These are phyloP conservation scores for Zea luxurians DNA, from an alignment of 176 grass and related monocot genomes.

Conservation along the genomic window DNA sequence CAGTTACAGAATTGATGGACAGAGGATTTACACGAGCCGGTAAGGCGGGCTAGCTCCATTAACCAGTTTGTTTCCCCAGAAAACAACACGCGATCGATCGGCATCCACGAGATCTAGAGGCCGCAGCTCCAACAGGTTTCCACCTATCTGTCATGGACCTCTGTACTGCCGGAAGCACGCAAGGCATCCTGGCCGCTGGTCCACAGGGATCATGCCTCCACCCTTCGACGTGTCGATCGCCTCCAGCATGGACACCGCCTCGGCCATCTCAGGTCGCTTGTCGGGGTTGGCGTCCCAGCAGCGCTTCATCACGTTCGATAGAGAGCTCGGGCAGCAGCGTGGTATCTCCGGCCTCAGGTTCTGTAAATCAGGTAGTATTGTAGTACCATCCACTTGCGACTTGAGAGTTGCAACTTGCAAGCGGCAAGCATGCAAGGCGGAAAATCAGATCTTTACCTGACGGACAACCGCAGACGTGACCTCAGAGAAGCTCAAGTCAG, in stretches of 20 bases:
- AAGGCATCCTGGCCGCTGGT: constrained; percentile 71
- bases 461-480: constrained; percentile 89
- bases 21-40: constrained; percentile 46
- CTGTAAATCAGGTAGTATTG: constrained; percentile 19
- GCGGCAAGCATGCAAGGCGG: not conserved
- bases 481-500: constrained; percentile 74
- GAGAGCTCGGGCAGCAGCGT: constrained; percentile 80
- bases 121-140: not conserved
- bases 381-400: not conserved
- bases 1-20: constrained; percentile 28
- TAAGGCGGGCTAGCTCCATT: constrained; percentile 35
- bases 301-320: constrained; percentile 80
- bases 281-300: constrained; percentile 93
- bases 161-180: constrained; percentile 60
- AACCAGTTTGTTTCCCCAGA: constrained; percentile 40
- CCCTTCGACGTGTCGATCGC: constrained; percentile 84
- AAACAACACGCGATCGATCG: constrained; percentile 33
- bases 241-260: constrained; percentile 83
- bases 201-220: constrained; percentile 81
- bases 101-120: constrained; percentile 15
- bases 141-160: constrained; percentile 54
- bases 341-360: constrained; percentile 97
- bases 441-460: constrained; percentile 55
- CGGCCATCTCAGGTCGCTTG: constrained; percentile 84
- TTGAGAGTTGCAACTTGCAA: not conserved